Conservation (phyloP, 2,329 filamentous ascomycete genomes). For the Sphaerulina populicola region DNA sequence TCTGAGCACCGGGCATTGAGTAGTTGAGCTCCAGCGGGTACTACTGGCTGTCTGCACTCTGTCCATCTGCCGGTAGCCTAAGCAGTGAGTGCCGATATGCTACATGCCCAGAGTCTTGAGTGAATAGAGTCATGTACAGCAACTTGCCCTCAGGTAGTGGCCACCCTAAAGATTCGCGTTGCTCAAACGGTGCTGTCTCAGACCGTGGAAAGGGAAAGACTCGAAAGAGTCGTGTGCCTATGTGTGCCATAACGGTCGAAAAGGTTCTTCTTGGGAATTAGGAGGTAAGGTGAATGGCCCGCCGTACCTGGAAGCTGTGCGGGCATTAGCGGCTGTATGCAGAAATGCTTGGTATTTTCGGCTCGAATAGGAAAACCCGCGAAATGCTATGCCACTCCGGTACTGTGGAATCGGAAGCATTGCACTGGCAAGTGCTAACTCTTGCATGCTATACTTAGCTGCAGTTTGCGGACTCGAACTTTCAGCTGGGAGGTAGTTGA, state of each 20-base stretch:
- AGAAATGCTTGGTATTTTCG: slow-evolving; percentile 2
- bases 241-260: not conserved
- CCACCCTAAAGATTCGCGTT: not conserved
- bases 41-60: slow-evolving; percentile 3
- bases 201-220: not conserved
- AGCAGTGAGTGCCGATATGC: slow-evolving; percentile 2
- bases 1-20: not conserved
- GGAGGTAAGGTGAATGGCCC: not conserved
- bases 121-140: not conserved
- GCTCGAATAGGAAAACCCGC: slow-evolving; percentile 1
- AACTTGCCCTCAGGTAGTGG: not conserved
- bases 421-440: not conserved
- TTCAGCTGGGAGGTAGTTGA: slow-evolving; percentile 1
- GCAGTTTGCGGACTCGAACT: not conserved
- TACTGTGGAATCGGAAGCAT: not conserved
- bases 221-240: not conserved
- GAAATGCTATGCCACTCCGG: not conserved
- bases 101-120: not conserved
- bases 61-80: slow-evolving; percentile 7
- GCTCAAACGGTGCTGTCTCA: not conserved
- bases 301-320: not conserved
- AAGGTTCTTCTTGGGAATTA: not conserved
- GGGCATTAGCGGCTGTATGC: slow-evolving; percentile 1
- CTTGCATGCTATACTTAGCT: not conserved
- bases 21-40: slow-evolving; percentile 4